phyloP scores from a whole-genome alignment of 441 rosid species.

The Jatropha multifida region DNA sequence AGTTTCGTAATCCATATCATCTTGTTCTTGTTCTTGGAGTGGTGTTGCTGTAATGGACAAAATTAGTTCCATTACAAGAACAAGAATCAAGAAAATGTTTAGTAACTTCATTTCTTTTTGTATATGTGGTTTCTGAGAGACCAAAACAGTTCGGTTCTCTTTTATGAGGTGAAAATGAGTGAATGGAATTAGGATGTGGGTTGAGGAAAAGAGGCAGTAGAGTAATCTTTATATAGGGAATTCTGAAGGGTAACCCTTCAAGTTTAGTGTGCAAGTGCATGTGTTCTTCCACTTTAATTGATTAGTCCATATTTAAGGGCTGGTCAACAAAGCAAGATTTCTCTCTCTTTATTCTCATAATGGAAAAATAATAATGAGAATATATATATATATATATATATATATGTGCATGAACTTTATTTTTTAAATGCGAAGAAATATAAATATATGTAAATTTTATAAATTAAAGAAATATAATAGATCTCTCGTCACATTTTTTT shows the following conservation, averaged over 20 bases:
- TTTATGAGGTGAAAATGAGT: neutral
- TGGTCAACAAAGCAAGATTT: neutral
- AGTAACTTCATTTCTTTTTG: conserved; percentile 3
- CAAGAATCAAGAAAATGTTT: conserved; percentile 7
- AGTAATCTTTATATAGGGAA: neutral
- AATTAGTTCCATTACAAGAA: neutral
- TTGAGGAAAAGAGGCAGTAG: neutral
- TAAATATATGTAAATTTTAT: too few species aligned
- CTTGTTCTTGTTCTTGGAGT: neutral
- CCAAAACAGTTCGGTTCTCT: neutral
- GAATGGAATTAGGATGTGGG: neutral
- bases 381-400: too few species aligned
- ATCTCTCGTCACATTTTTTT: too few species aligned
- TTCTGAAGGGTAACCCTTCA: neutral
- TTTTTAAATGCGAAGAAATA: too few species aligned
- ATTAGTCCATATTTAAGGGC: neutral
- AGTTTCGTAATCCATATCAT: neutral
- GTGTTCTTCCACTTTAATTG: neutral
- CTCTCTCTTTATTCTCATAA: neutral
- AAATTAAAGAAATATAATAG: too few species aligned
- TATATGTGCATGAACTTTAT: too few species aligned
- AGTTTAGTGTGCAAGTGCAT: neutral
- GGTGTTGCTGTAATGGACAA: conserved; percentile 1
- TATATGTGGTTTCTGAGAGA: neutral
- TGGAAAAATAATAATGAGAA: too few species aligned